phyloP scores from a whole-genome alignment of 768 basidiomycete genomes.

The Leccinum variicolor region DNA sequence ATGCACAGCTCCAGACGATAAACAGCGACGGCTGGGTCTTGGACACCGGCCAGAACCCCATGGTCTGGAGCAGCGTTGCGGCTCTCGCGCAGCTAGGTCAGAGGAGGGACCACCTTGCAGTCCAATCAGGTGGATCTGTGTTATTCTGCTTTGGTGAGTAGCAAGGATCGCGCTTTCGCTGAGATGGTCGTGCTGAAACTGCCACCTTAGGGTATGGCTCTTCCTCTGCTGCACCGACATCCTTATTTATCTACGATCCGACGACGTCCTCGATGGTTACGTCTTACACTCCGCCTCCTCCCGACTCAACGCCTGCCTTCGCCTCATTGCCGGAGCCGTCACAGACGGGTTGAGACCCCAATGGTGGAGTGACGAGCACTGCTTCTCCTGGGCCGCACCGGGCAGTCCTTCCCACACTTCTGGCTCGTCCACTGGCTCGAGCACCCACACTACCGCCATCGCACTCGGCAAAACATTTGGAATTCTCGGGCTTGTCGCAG shows the following conservation, averaged over 20 bases:
- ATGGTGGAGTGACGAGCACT: conserved; percentile 6
- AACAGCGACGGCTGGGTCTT: conserved; percentile 70
- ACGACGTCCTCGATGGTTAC: conserved; percentile 38
- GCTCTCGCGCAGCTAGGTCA: conserved; percentile 56
- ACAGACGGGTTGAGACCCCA: conserved; percentile 25
- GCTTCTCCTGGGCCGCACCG: conserved; percentile 6
- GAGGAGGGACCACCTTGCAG: conserved; percentile 73
- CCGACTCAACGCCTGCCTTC: conserved; percentile 26
- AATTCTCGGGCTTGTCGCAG: conserved; percentile 49
- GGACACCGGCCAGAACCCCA: conserved; percentile 51
- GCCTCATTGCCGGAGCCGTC: conserved; percentile 36
- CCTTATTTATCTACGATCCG: conserved; percentile 52
- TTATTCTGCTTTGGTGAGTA: conserved; percentile 76
- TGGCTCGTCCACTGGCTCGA: conserved; percentile 16
- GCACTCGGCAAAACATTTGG: conserved; percentile 64
- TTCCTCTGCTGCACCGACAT: conserved; percentile 43
- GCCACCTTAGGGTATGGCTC: conserved; percentile 25
- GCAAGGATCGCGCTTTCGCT: not conserved
- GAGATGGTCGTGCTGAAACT: conserved; percentile 16
- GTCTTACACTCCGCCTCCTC: conserved; percentile 36
- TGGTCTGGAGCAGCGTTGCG: conserved; percentile 55
- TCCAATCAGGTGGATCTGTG: conserved; percentile 55
- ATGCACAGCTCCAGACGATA: conserved; percentile 50
- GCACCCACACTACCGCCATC: conserved; percentile 41
- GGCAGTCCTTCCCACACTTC: conserved; percentile 15